These are phyloP conservation scores for Hyaloperonospora brassicae DNA, from an alignment of 352 stramenopile species.

Conservation along the genomic window DNA sequence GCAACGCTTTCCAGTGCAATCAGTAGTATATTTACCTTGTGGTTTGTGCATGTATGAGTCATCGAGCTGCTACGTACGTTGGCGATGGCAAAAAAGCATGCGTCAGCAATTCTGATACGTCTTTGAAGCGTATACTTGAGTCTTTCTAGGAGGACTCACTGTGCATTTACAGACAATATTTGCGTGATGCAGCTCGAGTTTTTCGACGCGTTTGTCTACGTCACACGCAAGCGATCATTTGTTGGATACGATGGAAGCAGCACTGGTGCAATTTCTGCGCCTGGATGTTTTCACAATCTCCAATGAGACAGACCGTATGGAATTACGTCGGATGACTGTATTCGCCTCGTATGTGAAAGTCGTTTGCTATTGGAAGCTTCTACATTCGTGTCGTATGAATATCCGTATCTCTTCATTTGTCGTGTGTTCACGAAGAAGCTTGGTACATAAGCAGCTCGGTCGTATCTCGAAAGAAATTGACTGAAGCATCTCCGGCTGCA, in stretches of 20 bases:
- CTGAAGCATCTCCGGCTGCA: too few species aligned
- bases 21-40: conserved; percentile 6
- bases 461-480: too few species aligned
- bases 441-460: too few species aligned
- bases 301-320: conserved; percentile 82
- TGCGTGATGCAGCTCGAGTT: conserved; percentile 49
- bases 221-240: conserved; percentile 68
- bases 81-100: conserved; percentile 75
- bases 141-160: too few species aligned
- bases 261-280: conserved; percentile 54
- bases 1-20: too few species aligned
- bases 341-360: conserved; percentile 13
- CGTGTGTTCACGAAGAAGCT: too few species aligned
- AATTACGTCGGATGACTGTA: conserved; percentile 18
- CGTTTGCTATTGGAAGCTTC: conserved; percentile 10
- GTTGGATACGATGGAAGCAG: conserved; percentile 29
- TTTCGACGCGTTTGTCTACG: conserved; percentile 83
- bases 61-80: conserved; percentile 86
- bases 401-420: too few species aligned
- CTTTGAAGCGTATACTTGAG: too few species aligned
- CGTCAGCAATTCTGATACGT: conserved; percentile 70
- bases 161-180: conserved; percentile 4
- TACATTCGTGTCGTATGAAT: conserved; percentile 68
- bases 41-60: conserved; percentile 16
- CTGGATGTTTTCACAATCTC: conserved; percentile 76